Base-by-base conservation (phyloP, 495 filamentous ascomycete genomes). In the Parmelia sp. region DNA sequence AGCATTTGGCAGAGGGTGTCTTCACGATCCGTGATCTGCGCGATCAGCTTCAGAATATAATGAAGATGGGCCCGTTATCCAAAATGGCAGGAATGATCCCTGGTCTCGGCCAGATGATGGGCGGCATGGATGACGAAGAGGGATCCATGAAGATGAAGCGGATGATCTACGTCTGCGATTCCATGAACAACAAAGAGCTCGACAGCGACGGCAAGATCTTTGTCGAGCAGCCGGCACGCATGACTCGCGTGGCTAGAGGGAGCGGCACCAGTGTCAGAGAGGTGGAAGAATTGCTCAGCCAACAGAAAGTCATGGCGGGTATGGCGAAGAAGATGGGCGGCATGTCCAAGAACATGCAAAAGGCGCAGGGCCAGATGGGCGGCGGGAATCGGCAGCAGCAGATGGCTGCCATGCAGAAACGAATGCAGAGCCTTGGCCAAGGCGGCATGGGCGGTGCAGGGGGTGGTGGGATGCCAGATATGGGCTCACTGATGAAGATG, bases 11-110 rank as follows among this genome's bases (percentile, higher is more conserved):
- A 14, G 92, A 96, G 71, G 94, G 94, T 57, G 91, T 96, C 66
- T 99, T 97, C 78, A 96, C 95, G 0, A 76, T 99, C 57, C 88
- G 94, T 58, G 94, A 99, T 74, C 83, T 99, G 66, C 85, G 95
- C 36, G 94, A 97, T 71, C 95, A 99, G 75, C 84, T 99, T 36
- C 86, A 86, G 45, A 97, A 96, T 63, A 96, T 99, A 73, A 97
- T 97, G 92, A 99, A 99, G 77, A 97, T 99, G 94, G 94, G 94
- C 0, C 94, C 94, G 1, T 77, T 99, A 17, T 91, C 87, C 42
- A 99, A 99, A 76, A 92, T 99, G 82, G 95, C 95, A 1, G 92
- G 92, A 70, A 99, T 99, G 94, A 97, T 99, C 60, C 94, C 94
- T 0, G 95, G 94, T 37, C 85, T 97, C 66, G 88, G 86, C 57